These are phyloP conservation scores for Monosporascus sp. DNA, from an alignment of 2,329 filamentous ascomycete genomes.

Conservation along the genomic window DNA sequence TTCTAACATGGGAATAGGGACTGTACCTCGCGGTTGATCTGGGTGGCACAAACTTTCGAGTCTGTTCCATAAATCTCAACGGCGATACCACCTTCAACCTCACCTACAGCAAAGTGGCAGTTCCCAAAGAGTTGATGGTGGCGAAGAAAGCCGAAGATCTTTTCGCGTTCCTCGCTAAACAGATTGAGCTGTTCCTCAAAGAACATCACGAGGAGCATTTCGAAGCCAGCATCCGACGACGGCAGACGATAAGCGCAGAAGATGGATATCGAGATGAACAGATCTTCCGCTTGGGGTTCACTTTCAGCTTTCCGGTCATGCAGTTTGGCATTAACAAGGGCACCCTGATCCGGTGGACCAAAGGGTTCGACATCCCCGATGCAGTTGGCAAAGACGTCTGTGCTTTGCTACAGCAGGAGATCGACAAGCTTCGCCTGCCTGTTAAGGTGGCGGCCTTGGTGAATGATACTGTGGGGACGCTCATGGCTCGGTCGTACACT, in stretches of 20 bases:
- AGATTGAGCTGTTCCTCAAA: slow-evolving; percentile 84
- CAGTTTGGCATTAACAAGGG: slow-evolving; percentile 95
- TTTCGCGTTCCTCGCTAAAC: slow-evolving; percentile 86
- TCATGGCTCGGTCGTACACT: slow-evolving; percentile 96
- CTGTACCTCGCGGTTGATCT: slow-evolving; percentile 94
- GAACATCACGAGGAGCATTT: slow-evolving; percentile 88
- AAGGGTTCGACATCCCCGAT: slow-evolving; percentile 96
- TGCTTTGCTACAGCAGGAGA: slow-evolving; percentile 79
- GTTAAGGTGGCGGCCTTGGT: slow-evolving; percentile 94
- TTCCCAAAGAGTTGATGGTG: slow-evolving; percentile 85
- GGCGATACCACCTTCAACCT: slow-evolving; percentile 94
- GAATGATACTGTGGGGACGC: slow-evolving; percentile 94
- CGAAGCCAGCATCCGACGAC: slow-evolving; percentile 60
- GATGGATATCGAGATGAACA: slow-evolving; percentile 64
- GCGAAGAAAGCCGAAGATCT: slow-evolving; percentile 81
- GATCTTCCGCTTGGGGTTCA: slow-evolving; percentile 94
- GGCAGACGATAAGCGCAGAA: slow-evolving; percentile 53
- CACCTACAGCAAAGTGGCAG: slow-evolving; percentile 86
- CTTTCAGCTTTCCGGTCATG: slow-evolving; percentile 94
- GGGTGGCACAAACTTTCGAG: slow-evolving; percentile 97
- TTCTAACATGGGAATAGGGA: slow-evolving; percentile 51
- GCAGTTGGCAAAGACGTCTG: slow-evolving; percentile 94
- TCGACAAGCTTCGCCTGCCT: slow-evolving; percentile 79
- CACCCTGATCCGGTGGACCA: slow-evolving; percentile 92
- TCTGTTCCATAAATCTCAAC: slow-evolving; percentile 90